Base-by-base conservation (phyloP, 2,329 filamentous ascomycete species). In the Fusarium pseudograminearum region DNA sequence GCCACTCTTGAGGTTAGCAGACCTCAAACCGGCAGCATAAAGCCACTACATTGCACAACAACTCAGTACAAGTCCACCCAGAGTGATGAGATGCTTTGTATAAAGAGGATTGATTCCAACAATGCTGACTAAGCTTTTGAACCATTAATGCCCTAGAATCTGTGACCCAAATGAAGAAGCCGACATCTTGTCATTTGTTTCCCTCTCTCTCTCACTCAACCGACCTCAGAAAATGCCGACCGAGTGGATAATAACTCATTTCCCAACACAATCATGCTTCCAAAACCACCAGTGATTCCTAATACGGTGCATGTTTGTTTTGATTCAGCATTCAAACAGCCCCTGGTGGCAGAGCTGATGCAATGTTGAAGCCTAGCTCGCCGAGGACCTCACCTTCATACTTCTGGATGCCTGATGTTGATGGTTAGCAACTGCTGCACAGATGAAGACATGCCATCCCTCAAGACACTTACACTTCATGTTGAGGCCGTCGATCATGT, bases 381-480 rank as follows among this genome's bases (percentile, higher is more conserved):
- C 30, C 30, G 11, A 48, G 12, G 3, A 26, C 14, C 31, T 24
- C 11, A 3, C 20, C 31, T 7, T 34, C 14, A 10, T 5, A 24
- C 46, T 10, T 34, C 20, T 48, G 46, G 14, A 48, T 24, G 34
- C 46, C 31, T 48, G 22, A 7, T 34, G 8, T 9, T 18, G 9
- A 7, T 18, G 12, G 6, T 36, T 36, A 34, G 46, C 33, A 11
- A 15, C 20, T 34, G 14, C 4, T 3, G 22, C 20, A 24, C 5
- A 45, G 18, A 11, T 20, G 18, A 18, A 4, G 15, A 34, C 4
- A 34, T 20, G 6, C 0, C 3, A 16, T 31, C 5, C 1, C 10
- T 15, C 2, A 10, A 5, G 12, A 10, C 2, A 62, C 59, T 42
- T 34, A 61, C 59, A 61, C 4, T 40, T 53, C 56, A 62, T 34